These are phyloP conservation scores for Talaromyces rugulosus DNA, from an alignment of 2,329 filamentous ascomycete genomes.

Conservation along the genomic window DNA sequence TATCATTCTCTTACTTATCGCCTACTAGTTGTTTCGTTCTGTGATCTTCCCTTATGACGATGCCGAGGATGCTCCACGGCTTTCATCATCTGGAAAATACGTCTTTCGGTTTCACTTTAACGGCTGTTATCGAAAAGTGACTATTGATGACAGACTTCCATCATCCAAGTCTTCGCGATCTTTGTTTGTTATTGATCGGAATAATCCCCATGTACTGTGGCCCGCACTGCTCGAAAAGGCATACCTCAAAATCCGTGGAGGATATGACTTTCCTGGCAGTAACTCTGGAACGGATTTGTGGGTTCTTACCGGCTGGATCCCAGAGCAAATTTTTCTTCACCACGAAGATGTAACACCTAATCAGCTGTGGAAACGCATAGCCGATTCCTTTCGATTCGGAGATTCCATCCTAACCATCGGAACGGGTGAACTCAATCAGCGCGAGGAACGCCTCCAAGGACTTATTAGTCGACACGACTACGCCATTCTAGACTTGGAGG, in stretches of 20 bases:
- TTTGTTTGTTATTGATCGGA: constrained; percentile 82
- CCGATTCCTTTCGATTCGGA: constrained; percentile 67
- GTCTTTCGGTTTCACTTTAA: constrained; percentile 93
- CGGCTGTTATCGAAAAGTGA: constrained; percentile 79
- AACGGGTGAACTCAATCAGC: constrained; percentile 73
- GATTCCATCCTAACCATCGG: constrained; percentile 87
- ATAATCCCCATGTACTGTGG: constrained; percentile 79
- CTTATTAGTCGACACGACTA: constrained; percentile 92
- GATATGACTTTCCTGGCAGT: constrained; percentile 96
- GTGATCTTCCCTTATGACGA: constrained; percentile 73
- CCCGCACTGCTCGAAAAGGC: constrained; percentile 93
- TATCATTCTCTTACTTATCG: background rate
- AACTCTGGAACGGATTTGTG: constrained; percentile 95
- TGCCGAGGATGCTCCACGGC: constrained; percentile 50
- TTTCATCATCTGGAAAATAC: constrained; percentile 82
- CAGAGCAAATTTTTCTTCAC: constrained; percentile 89
- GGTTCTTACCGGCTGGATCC: constrained; percentile 92
- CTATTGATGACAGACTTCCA: constrained; percentile 85
- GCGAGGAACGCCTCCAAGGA: constrained; percentile 75
- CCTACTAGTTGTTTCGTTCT: constrained; percentile 60
- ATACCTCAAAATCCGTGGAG: constrained; percentile 89
- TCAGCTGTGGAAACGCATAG: constrained; percentile 72
- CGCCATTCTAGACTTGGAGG: constrained; percentile 75
- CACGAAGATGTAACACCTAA: constrained; percentile 75
- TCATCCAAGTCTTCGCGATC: constrained; percentile 67